Conservation (phyloP, 352 stramenopile genomes). For the Pythium coloratum region DNA sequence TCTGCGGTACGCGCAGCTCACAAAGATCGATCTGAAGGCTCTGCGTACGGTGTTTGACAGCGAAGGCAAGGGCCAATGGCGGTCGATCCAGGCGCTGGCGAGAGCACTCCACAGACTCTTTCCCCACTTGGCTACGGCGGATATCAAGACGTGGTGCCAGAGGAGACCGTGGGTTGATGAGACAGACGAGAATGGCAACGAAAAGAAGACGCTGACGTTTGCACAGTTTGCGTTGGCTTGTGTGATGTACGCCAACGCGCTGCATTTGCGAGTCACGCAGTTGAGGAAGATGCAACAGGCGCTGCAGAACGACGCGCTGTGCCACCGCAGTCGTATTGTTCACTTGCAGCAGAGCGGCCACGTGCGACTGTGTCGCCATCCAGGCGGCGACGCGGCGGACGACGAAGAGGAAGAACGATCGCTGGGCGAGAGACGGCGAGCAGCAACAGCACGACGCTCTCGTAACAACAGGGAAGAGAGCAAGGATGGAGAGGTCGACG, state of each 20-base stretch:
- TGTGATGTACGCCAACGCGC: slow-evolving; percentile 45
- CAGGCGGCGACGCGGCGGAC: not conserved
- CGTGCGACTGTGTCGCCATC: slow-evolving; percentile 54
- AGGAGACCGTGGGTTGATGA: slow-evolving; percentile 4
- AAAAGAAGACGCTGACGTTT: slow-evolving; percentile 33
- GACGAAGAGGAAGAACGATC: not conserved
- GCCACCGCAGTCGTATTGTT: slow-evolving; percentile 62
- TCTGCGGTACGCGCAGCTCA: slow-evolving; percentile 55
- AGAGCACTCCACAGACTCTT: slow-evolving; percentile 14
- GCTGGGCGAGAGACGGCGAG: slow-evolving; percentile 8
- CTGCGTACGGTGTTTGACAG: slow-evolving; percentile 41
- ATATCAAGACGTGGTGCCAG: slow-evolving; percentile 25
- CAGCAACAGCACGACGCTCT: not conserved
- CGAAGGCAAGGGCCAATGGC: not conserved
- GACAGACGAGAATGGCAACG: not conserved
- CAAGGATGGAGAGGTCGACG: slow-evolving; percentile 11
- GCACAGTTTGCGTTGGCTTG: slow-evolving; percentile 64
- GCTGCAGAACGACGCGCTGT: slow-evolving; percentile 46
- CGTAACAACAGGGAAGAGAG: slow-evolving; percentile 11
- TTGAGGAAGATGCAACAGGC: slow-evolving; percentile 15
- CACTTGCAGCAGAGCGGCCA: slow-evolving; percentile 72
- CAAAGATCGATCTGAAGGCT: slow-evolving; percentile 33
- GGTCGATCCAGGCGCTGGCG: not conserved
- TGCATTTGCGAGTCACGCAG: slow-evolving; percentile 31
- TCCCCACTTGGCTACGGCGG: slow-evolving; percentile 4